phyloP scores from a whole-genome alignment of 2,329 filamentous ascomycete genomes.

The Juglanconis oblonga region DNA sequence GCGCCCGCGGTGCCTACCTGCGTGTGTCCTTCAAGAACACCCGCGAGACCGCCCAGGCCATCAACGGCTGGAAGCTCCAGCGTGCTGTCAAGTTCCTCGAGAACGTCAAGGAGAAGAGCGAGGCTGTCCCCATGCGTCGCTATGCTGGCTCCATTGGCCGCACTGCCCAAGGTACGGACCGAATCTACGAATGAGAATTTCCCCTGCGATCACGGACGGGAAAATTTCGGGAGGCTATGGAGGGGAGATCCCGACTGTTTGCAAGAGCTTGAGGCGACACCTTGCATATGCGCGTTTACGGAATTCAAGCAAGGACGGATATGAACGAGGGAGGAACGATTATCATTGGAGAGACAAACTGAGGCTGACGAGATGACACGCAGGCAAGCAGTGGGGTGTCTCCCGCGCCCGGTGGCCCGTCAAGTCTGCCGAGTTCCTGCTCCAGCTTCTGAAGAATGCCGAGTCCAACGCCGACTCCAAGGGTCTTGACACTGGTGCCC shows the following conservation, averaged over 20 bases:
- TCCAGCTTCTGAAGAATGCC: constrained; percentile 95
- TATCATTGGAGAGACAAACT: neutral
- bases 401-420: constrained; percentile 97
- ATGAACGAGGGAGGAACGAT: no score
- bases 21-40: constrained; percentile 99
- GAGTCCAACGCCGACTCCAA: constrained; percentile 97
- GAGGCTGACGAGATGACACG: constrained; percentile 19
- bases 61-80: constrained; percentile 98
- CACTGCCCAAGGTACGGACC: constrained; percentile 88
- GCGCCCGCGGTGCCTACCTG: constrained; percentile 97
- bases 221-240: neutral
- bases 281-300: no score
- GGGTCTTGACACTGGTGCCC: constrained; percentile 94
- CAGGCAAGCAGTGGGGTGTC: constrained; percentile 99
- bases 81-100: constrained; percentile 95
- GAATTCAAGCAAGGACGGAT: no score
- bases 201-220: neutral
- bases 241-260: neutral
- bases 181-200: neutral
- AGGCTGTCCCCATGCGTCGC: constrained; percentile 97
- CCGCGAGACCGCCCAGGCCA: constrained; percentile 97
- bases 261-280: neutral
- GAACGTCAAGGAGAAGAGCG: constrained; percentile 95
- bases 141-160: constrained; percentile 95
- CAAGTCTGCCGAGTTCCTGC: constrained; percentile 98